Evolutionary conservation across 202 grass and related monocot genomes (phyloP), one percentile per base, ranked within the genome.

Genomic region (Panicum hallii): DNA sequence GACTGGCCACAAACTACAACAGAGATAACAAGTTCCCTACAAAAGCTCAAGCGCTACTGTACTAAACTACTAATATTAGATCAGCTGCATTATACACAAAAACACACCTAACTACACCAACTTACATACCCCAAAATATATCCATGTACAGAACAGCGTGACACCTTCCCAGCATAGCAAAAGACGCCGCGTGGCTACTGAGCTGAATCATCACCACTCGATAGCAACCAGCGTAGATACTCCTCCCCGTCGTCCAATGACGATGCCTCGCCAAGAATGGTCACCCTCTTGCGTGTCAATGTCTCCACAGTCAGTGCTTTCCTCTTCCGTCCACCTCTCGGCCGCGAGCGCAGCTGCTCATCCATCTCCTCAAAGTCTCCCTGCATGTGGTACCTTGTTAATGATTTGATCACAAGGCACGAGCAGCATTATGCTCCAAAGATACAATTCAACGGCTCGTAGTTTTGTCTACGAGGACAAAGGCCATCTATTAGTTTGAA

Each of bases 341-440:
- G 81, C 19, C 85, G 80, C 2, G 60, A 63, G 38, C 15, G 83
- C 36, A 83, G 11, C 47, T n/a, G 84, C 76, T 86, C 86, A 1
- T 88, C 95, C 14, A 83, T 70, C 90, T 98, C 88, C 28, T 73
- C 81, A 2, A 94, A 95, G 81, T 94, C 88, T 11, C 89, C 93
- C 96, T 98, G 60, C 46, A 71, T 9, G 0, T 48, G 66, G 79
- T 22, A 75, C 0, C 11, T 64, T 9, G 49, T 45, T 19, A 60
- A 69, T 46, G 38, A 42, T 70, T 16, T 58, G 11, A 55, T 26
- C 53, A 72, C 22, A 50, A n/a, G 38, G 16, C 19, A 46, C 0
- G 9, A 12, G 14, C 0, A 17, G 57, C 34, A 43, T n/a, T 57
- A 32, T 32, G 56, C 32, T 72, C 28, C 1, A 11, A 58, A 58